These are phyloP conservation scores for Candida oleophila DNA, from an alignment of 805 yeast species.

Conservation along the genomic window DNA sequence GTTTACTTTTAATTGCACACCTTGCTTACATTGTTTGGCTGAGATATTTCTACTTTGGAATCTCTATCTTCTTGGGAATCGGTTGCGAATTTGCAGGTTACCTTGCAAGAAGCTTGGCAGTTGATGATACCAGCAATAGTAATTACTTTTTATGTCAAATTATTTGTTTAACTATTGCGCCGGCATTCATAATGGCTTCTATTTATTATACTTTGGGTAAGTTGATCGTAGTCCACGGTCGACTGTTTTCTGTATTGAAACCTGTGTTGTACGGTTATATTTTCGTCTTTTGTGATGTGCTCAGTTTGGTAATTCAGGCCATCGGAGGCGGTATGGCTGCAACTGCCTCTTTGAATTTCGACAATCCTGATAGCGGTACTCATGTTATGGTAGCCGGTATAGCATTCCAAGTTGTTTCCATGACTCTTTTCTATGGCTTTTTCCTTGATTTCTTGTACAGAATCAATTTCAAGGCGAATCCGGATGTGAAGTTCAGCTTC, in stretches of 20 bases:
- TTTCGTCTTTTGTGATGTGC: slow-evolving; percentile 64
- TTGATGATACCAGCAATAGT: slow-evolving; percentile 26
- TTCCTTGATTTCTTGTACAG: slow-evolving; percentile 47
- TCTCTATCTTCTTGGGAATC: slow-evolving; percentile 54
- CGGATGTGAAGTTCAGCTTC: slow-evolving; percentile 23
- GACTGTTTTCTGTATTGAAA: slow-evolving; percentile 44
- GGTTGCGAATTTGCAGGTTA: slow-evolving; percentile 69
- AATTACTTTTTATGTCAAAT: slow-evolving; percentile 61
- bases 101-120: slow-evolving; percentile 53
- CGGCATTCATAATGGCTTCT: slow-evolving; percentile 84
- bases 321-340: slow-evolving; percentile 77
- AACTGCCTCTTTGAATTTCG: slow-evolving; percentile 29
- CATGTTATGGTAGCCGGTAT: slow-evolving; percentile 77
- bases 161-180: slow-evolving; percentile 71
- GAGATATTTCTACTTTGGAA: slow-evolving; percentile 65
- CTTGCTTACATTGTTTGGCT: slow-evolving; percentile 36
- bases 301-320: slow-evolving; percentile 67
- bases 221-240: slow-evolving; percentile 55
- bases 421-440: slow-evolving; percentile 57
- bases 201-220: slow-evolving; percentile 72
- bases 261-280: slow-evolving; percentile 64
- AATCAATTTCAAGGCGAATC: slow-evolving; percentile 31
- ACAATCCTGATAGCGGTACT: slow-evolving; percentile 47
- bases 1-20: slow-evolving; percentile 30
- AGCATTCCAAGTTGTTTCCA: slow-evolving; percentile 70